These are phyloP conservation scores for Novymonas esmeraldas DNA, from an alignment of 208 protist genomes.

Conservation along the genomic window DNA sequence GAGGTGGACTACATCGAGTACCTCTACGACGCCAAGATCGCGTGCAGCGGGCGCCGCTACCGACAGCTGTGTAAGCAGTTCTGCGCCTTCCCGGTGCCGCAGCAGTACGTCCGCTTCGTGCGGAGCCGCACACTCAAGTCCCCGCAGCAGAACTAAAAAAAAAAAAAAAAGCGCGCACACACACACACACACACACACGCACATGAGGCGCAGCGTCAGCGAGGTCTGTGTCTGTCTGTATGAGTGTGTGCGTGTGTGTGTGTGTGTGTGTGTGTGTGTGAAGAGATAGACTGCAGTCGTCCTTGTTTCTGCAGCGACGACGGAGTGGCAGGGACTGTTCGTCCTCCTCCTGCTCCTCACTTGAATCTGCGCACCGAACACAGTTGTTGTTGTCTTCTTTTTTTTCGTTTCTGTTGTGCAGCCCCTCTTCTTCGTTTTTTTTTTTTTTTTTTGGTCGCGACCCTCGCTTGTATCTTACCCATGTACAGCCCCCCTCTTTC, in stretches of 20 bases:
- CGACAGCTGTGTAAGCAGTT: slow-evolving; percentile 66
- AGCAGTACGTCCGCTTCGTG: slow-evolving; percentile 74
- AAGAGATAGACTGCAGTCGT: slow-evolving; percentile 7
- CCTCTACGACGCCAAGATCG: slow-evolving; percentile 74
- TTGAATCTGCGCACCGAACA: not conserved
- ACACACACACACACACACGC: not conserved
- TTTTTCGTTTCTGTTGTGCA: not conserved
- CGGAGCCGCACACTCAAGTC: slow-evolving; percentile 36
- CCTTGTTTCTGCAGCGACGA: too few species aligned
- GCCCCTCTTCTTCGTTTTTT: not conserved
- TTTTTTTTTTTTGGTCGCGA: too few species aligned
- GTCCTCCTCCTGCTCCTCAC: not conserved
- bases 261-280: slow-evolving; percentile 12
- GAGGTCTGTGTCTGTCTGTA: not conserved
- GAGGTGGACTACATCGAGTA: slow-evolving; percentile 87
- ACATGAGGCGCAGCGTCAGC: not conserved
- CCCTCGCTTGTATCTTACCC: too few species aligned
- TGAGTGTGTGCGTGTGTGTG: not conserved
- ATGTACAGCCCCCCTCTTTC: too few species aligned
- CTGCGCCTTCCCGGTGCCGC: slow-evolving; percentile 49
- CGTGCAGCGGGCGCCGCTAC: slow-evolving; percentile 52
- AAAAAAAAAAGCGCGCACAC: not conserved
- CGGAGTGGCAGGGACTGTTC: not conserved
- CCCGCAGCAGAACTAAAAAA: slow-evolving; percentile 15
- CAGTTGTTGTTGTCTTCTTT: not conserved